Conservation (phyloP, 345 rosid genomes). For the Eucalyptus shirleyi region DNA sequence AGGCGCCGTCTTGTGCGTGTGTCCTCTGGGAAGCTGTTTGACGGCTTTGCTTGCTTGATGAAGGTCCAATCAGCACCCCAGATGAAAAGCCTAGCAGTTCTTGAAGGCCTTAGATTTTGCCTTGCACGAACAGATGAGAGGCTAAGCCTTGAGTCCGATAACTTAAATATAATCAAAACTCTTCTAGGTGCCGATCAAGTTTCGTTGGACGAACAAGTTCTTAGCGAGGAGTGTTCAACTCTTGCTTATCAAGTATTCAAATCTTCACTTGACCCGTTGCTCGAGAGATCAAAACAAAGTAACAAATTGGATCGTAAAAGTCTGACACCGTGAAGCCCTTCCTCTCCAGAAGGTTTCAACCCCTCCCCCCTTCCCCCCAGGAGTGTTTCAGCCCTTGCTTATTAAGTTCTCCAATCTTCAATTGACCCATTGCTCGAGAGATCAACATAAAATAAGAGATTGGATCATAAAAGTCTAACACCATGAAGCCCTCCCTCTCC, state of each 20-base stretch:
- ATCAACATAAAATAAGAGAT: not conserved
- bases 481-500: not conserved
- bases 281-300: not conserved
- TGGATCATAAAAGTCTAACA: not conserved
- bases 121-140: not conserved
- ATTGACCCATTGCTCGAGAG: not conserved
- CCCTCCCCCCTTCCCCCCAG: not conserved
- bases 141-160: not conserved
- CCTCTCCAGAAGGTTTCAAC: not conserved
- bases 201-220: not conserved
- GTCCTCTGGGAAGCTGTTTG: not conserved
- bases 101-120: not conserved
- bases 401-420: not conserved
- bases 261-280: not conserved
- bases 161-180: not conserved
- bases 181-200: not conserved
- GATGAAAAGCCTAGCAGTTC: not conserved
- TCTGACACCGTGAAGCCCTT: not conserved
- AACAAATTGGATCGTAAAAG: not conserved
- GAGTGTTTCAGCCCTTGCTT: not conserved
- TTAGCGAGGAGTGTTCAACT: not conserved
- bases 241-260: not conserved
- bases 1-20: not conserved
- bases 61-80: not conserved
- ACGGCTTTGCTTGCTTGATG: not conserved